Evolutionary conservation across 1,139 yeast species (phyloP).

Genomic region (Kluyveromyces sp.): DNA sequence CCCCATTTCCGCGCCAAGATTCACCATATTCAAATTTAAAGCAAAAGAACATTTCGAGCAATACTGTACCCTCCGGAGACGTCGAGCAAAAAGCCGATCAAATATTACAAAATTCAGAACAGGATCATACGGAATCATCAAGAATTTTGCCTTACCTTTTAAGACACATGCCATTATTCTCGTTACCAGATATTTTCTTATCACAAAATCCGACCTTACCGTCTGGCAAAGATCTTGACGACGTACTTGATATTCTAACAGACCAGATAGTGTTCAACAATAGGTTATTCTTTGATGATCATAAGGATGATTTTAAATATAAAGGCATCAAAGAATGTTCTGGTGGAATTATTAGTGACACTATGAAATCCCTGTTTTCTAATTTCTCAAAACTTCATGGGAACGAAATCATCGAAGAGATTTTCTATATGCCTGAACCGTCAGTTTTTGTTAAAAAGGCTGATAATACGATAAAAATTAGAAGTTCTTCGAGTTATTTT

Average conservation of each 20-base stretch:
- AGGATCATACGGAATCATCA: conserved; percentile 18
- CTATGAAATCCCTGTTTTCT: conserved; percentile 17
- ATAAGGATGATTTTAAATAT: conserved; percentile 15
- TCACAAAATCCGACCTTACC: conserved; percentile 21
- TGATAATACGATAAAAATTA: conserved; percentile 25
- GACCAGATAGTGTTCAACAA: conserved; percentile 42
- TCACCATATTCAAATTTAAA: background rate
- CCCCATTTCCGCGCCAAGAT: background rate
- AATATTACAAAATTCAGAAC: background rate
- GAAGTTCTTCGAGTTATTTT: conserved; percentile 24
- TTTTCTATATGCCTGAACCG: conserved; percentile 22
- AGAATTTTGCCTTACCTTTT: conserved; percentile 59
- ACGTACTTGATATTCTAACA: conserved; percentile 29
- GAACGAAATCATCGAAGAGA: conserved; percentile 18
- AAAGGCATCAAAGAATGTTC: conserved; percentile 15
- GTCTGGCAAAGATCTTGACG: conserved; percentile 14
- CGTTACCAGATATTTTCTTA: conserved; percentile 49
- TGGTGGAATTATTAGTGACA: conserved; percentile 18
- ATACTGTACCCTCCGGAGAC: background rate
- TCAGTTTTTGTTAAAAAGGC: conserved; percentile 25
- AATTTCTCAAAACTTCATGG: conserved; percentile 23
- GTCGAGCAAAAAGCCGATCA: background rate
- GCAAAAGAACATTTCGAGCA: background rate
- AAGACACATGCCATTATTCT: conserved; percentile 50
- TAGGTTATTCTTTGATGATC: conserved; percentile 23